Conservation (phyloP, 2,329 filamentous ascomycete genomes). For the Aspergillus sergii region DNA sequence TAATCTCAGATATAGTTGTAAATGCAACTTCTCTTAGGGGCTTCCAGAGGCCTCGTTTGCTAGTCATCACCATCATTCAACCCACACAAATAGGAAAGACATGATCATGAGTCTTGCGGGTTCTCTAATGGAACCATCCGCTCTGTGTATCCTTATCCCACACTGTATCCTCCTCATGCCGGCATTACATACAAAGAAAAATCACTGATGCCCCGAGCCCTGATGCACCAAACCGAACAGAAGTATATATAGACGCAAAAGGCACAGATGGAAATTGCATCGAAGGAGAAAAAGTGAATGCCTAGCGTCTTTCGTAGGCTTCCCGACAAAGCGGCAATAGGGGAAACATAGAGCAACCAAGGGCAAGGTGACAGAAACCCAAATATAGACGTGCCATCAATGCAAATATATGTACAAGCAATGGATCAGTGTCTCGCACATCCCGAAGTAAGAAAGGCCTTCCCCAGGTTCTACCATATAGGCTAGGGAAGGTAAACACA, state of each 20-base stretch:
- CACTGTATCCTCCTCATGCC: constrained; percentile 5
- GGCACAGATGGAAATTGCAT: constrained; percentile 8
- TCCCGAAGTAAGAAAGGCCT: constrained; percentile 18
- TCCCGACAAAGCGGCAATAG: constrained; percentile 15
- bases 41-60: constrained; percentile 1
- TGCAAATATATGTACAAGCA: constrained; percentile 40
- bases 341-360: constrained; percentile 11
- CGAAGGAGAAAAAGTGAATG: constrained; percentile 7
- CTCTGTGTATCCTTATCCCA: constrained; percentile 18
- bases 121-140: constrained; percentile 11
- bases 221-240: constrained; percentile 17
- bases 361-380: constrained; percentile 8
- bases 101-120: constrained; percentile 12
- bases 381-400: constrained; percentile 26
- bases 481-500: constrained; percentile 17
- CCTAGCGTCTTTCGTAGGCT: constrained; percentile 15
- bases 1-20: not conserved
- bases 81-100: constrained; percentile 8
- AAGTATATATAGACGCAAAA: constrained; percentile 24
- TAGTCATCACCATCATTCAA: constrained; percentile 8
- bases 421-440: constrained; percentile 29
- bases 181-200: constrained; percentile 23
- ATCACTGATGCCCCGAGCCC: constrained; percentile 15
- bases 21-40: constrained; percentile 2
- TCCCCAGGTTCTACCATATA: constrained; percentile 21